phyloP scores from a whole-genome alignment of 1,284 basidiomycete genomes.

The Phellopilus nigrolimitatus region DNA sequence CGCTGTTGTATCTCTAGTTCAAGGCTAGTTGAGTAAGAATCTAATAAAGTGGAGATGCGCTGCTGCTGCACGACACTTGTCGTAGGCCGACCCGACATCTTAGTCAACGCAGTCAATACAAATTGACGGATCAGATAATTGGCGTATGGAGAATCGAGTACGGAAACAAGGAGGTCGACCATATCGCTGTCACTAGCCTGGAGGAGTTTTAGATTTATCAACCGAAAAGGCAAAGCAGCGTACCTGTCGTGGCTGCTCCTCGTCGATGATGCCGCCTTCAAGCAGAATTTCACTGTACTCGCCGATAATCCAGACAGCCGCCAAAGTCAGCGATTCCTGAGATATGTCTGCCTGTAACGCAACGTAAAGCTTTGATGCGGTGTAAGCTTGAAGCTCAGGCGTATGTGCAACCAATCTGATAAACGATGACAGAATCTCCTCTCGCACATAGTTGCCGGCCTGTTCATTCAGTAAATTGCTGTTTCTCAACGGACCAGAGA shows the following conservation, averaged over 20 bases:
- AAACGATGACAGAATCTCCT: constrained; percentile 94
- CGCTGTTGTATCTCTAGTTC: constrained; percentile 97
- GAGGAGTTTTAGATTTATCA: neutral
- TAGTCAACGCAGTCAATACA: constrained; percentile 85
- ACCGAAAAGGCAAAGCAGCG: constrained; percentile 22
- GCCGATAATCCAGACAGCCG: constrained; percentile 94
- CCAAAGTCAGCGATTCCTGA: constrained; percentile 91
- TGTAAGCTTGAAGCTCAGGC: constrained; percentile 95
- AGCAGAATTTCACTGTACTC: constrained; percentile 94
- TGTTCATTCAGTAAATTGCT: constrained; percentile 28
- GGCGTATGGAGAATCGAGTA: constrained; percentile 91
- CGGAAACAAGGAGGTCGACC: constrained; percentile 82
- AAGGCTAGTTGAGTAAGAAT: constrained; percentile 75
- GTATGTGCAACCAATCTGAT: constrained; percentile 96
- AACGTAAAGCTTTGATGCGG: constrained; percentile 87
- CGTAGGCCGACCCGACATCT: constrained; percentile 78
- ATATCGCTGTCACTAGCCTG: constrained; percentile 80
- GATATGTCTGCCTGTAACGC: constrained; percentile 91
- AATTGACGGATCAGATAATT: constrained; percentile 92
- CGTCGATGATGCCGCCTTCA: constrained; percentile 85
- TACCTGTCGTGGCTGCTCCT: constrained; percentile 74
- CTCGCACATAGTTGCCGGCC: constrained; percentile 98
- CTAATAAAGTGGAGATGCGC: constrained; percentile 72
- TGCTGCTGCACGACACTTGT: constrained; percentile 67
- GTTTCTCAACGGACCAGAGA: constrained; percentile 1